Percentiles rank a stretch among this genome's conserved stretches.
Evolutionary conservation across 1,139 yeast species (phyloP).

Genomic region (Suzukiozyma palmioleophila): DNA sequence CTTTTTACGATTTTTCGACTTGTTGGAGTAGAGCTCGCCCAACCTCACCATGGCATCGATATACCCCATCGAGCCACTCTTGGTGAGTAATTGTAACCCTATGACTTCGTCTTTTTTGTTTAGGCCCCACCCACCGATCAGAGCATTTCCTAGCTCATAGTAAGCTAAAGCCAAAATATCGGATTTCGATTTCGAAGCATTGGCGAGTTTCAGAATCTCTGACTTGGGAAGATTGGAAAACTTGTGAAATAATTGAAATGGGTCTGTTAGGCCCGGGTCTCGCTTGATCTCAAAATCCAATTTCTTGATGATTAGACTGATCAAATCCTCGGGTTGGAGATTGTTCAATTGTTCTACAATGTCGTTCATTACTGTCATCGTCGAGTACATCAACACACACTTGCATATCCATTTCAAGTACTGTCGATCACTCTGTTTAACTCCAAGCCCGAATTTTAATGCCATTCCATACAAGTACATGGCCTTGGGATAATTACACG

Average conservation of each 20-base stretch:
- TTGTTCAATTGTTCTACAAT: slow-evolving; percentile 23
- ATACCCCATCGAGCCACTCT: slow-evolving; percentile 68
- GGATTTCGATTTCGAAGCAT: slow-evolving; percentile 22
- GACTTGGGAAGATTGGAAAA: slow-evolving; percentile 23
- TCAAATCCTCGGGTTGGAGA: slow-evolving; percentile 28
- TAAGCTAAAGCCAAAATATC: slow-evolving; percentile 32
- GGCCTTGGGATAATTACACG: slow-evolving; percentile 55
- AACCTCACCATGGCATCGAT: slow-evolving; percentile 67
- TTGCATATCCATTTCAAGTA: slow-evolving; percentile 61
- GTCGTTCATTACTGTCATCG: slow-evolving; percentile 4
- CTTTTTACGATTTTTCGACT: slow-evolving; percentile 51
- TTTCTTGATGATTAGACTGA: slow-evolving; percentile 22
- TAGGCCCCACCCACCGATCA: slow-evolving; percentile 59
- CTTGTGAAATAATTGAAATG: slow-evolving; percentile 20
- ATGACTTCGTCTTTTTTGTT: slow-evolving; percentile 47
- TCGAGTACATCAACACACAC: slow-evolving; percentile 21
- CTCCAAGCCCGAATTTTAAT: slow-evolving; percentile 67
- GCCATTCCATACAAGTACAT: slow-evolving; percentile 72
- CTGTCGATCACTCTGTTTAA: slow-evolving; percentile 51
- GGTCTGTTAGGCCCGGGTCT: slow-evolving; percentile 23
- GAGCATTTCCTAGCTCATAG: slow-evolving; percentile 59
- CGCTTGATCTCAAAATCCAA: slow-evolving; percentile 14
- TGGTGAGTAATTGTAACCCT: slow-evolving; percentile 59
- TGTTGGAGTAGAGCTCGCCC: slow-evolving; percentile 65
- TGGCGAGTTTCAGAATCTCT: slow-evolving; percentile 25